Conservation (phyloP, 2,329 filamentous ascomycete species). For the Diaporthe vexans region DNA sequence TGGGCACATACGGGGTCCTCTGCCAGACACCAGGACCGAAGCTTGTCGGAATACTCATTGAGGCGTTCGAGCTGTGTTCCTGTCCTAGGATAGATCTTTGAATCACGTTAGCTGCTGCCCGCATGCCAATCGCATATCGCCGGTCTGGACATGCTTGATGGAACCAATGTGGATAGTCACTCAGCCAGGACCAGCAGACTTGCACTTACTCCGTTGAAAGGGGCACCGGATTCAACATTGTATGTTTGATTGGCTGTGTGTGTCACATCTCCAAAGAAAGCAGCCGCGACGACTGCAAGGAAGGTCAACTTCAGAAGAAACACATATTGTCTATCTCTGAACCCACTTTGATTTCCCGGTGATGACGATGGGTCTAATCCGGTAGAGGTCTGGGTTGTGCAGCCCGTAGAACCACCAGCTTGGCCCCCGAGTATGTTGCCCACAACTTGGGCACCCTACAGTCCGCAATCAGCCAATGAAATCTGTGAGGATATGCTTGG, state of each 20-base stretch:
- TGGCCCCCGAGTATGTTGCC: conserved; percentile 41
- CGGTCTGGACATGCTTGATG: not conserved
- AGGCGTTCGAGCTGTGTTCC: conserved; percentile 49
- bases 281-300: conserved; percentile 22
- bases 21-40: conserved; percentile 53
- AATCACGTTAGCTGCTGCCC: not conserved
- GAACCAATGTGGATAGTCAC: no score
- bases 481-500: not conserved
- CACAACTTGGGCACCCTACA: conserved; percentile 37
- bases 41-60: conserved; percentile 46
- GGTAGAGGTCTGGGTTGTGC: conserved; percentile 29
- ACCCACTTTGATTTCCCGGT: conserved; percentile 19
- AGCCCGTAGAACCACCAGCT: conserved; percentile 35
- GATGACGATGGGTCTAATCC: conserved; percentile 30
- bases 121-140: no score
- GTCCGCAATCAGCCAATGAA: not conserved
- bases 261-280: conserved; percentile 39
- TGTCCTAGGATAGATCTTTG: conserved; percentile 49
- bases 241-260: conserved; percentile 40
- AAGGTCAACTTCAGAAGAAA: not conserved
- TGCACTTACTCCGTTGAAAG: conserved; percentile 36
- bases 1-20: conserved; percentile 57
- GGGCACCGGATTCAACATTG: conserved; percentile 35
- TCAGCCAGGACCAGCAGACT: no score
- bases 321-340: no score